These are phyloP conservation scores for Wallacemonas collosoma DNA, from an alignment of 208 protist species.

Conservation along the genomic window DNA sequence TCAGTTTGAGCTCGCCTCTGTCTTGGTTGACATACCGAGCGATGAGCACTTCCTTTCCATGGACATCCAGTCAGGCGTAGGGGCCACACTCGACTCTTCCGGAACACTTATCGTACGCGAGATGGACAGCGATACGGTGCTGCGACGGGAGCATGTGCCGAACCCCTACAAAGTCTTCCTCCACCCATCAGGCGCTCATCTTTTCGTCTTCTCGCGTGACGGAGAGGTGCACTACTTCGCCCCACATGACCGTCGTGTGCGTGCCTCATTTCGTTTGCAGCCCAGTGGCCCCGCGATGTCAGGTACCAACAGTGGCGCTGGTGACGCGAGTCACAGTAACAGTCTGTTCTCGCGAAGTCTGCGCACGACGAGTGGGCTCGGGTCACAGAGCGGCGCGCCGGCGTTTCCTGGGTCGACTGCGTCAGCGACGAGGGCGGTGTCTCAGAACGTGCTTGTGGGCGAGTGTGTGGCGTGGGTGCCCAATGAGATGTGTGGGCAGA, in stretches of 20 bases:
- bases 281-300: slow-evolving; percentile 3
- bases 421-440: neutral
- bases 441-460: slow-evolving; percentile 36
- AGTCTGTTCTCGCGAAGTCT: neutral
- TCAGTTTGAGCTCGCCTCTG: slow-evolving; percentile 39
- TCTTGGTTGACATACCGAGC: slow-evolving; percentile 27
- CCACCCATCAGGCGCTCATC: slow-evolving; percentile 52
- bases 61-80: slow-evolving; percentile 66
- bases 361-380: neutral
- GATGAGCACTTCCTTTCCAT: slow-evolving; percentile 39
- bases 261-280: slow-evolving; percentile 37
- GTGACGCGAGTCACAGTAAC: neutral
- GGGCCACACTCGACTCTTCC: slow-evolving; percentile 47
- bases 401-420: neutral
- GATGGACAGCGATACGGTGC: slow-evolving; percentile 32
- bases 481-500: slow-evolving; percentile 12
- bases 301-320: neutral
- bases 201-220: slow-evolving; percentile 52
- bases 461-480: slow-evolving; percentile 58
- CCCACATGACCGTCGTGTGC: slow-evolving; percentile 26
- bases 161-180: slow-evolving; percentile 81
- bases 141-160: slow-evolving; percentile 35
- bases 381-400: neutral
- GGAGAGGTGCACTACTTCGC: slow-evolving; percentile 65
- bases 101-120: slow-evolving; percentile 59